Percentiles rank a stretch among this genome's conserved stretches.
phyloP scores from a whole-genome alignment of 1,284 basidiomycete species.

The Blastosporella zonata region DNA sequence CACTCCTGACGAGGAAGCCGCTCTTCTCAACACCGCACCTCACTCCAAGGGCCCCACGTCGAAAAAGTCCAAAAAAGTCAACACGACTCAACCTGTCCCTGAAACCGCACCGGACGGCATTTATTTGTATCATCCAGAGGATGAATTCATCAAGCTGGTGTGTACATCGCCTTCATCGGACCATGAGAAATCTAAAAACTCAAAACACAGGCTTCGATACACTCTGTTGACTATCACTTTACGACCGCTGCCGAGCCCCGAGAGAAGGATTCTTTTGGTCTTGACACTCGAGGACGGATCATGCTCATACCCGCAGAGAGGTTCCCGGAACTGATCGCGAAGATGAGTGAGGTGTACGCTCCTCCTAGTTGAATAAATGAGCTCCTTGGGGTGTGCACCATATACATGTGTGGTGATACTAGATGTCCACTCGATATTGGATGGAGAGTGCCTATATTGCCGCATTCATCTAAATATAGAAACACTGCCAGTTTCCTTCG shows the following conservation, averaged over 20 bases:
- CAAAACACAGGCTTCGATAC: constrained; percentile 43
- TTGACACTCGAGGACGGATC: constrained; percentile 75
- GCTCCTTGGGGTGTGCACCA: background rate
- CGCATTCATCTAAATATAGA: background rate
- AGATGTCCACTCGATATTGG: too few relatives aligned
- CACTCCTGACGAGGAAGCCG: constrained; percentile 54
- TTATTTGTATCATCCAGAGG: constrained; percentile 85
- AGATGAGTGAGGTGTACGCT: constrained; percentile 36
- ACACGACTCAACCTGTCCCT: constrained; percentile 23
- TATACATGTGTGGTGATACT: background rate
- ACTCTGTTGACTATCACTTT: constrained; percentile 66
- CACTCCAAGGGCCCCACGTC: constrained; percentile 30
- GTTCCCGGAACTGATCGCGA: constrained; percentile 38
- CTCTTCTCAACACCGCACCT: constrained; percentile 36
- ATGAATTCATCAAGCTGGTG: constrained; percentile 72
- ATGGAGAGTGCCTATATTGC: too few relatives aligned
- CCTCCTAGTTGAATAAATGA: constrained; percentile 10
- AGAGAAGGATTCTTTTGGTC: constrained; percentile 73
- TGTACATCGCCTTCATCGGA: constrained; percentile 14
- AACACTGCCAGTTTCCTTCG: background rate
- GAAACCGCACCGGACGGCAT: constrained; percentile 43
- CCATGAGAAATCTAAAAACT: background rate
- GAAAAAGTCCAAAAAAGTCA: constrained; percentile 31
- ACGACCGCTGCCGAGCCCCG: constrained; percentile 55
- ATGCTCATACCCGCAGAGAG: constrained; percentile 61